Percentiles rank a stretch among this genome's conserved stretches.
Conservation (phyloP, 208 protist genomes). For the Leptomonas seymouri region DNA sequence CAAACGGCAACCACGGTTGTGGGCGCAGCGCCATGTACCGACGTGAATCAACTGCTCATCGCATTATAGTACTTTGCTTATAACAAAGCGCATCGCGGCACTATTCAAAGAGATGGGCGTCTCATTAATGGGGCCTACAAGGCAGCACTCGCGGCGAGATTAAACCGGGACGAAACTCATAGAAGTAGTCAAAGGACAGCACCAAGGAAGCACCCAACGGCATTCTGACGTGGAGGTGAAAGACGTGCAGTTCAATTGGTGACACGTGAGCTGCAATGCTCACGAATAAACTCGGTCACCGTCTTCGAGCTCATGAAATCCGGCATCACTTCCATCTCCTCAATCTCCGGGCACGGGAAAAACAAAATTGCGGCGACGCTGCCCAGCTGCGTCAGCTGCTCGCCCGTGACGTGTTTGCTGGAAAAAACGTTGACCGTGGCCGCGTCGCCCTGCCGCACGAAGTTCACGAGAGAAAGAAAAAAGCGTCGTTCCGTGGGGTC, state of each 20-base stretch:
- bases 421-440: constrained; percentile 93
- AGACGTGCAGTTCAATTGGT: neutral
- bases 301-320: constrained; percentile 66
- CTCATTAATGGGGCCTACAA: no score
- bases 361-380: constrained; percentile 94
- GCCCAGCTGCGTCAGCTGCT: constrained; percentile 93
- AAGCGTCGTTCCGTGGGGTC: constrained; percentile 84
- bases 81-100: no score
- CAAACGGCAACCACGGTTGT: no score
- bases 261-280: constrained; percentile 50
- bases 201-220: no score
- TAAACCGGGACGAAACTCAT: no score
- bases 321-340: constrained; percentile 81
- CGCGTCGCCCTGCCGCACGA: constrained; percentile 81
- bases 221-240: no score
- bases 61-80: no score
- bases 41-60: no score
- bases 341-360: constrained; percentile 90
- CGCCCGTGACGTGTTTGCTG: constrained; percentile 94
- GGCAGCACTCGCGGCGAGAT: no score
- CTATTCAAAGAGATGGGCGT: no score
- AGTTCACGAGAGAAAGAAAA: constrained; percentile 92
- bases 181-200: no score
- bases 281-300: constrained; percentile 70
- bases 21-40: no score